Percentiles rank a stretch among this genome's conserved stretches.
These are phyloP conservation scores for Lichina pygmaea DNA, from an alignment of 495 filamentous ascomycete genomes.

Conservation along the genomic window DNA sequence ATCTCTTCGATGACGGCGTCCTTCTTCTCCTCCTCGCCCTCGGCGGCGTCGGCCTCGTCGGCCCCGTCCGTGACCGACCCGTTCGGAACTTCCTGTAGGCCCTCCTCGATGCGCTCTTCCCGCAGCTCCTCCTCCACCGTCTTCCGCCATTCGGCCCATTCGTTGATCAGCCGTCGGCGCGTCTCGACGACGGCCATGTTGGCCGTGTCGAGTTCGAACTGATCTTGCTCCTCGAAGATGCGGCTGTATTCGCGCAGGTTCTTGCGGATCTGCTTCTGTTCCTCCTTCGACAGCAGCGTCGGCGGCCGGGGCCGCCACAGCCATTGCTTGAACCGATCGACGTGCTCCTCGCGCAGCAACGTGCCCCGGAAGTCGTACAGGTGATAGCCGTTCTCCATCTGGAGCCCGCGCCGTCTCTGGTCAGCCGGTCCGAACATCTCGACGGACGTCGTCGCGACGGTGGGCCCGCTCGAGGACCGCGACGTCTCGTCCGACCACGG, in stretches of 20 bases:
- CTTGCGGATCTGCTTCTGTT: constrained; percentile 93
- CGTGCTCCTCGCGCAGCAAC: constrained; percentile 67
- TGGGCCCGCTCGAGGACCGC: no score
- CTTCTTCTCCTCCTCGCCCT: constrained; percentile 27
- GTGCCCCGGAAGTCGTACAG: constrained; percentile 87
- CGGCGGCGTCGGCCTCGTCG: constrained; percentile 13
- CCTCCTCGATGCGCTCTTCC: constrained; percentile 41
- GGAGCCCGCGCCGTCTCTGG: background rate
- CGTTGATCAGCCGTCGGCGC: constrained; percentile 54
- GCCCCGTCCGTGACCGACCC: constrained; percentile 17
- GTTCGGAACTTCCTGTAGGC: constrained; percentile 30
- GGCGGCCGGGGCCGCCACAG: constrained; percentile 77
- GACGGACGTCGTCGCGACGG: no score
- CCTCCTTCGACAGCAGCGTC: constrained; percentile 70
- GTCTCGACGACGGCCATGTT: constrained; percentile 81
- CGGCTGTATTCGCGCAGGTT: constrained; percentile 91
- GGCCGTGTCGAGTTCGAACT: constrained; percentile 69
- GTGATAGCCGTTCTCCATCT: constrained; percentile 99
- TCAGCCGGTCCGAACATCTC: no score
- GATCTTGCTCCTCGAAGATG: constrained; percentile 84
- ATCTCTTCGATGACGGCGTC: constrained; percentile 62
- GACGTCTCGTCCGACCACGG: no score
- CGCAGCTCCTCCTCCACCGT: constrained; percentile 41
- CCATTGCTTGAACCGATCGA: constrained; percentile 96
- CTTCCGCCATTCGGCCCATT: constrained; percentile 74